Evolutionary conservation across 2,329 filamentous ascomycete species (phyloP).

Genomic region (Leptographium galeiforme): DNA sequence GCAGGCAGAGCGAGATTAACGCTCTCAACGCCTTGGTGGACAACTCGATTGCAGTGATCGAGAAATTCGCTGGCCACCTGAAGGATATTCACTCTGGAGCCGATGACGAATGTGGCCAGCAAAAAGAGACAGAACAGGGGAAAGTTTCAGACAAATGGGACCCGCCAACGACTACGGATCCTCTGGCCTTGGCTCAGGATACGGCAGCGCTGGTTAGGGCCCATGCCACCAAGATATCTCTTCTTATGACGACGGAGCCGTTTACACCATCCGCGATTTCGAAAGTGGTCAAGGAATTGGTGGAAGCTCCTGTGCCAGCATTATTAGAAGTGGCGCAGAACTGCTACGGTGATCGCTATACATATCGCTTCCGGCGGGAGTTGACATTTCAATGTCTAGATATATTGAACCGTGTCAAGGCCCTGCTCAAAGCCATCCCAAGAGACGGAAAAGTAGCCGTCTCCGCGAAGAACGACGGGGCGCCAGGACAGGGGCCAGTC

Average conservation of each 20-base stretch:
- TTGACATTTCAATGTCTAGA: constrained; percentile 44
- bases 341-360: constrained; percentile 49
- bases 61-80: constrained; percentile 23
- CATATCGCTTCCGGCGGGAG: constrained; percentile 33
- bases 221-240: constrained; percentile 75
- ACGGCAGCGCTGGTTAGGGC: constrained; percentile 62
- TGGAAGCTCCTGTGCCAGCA: constrained; percentile 58
- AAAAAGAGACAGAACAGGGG: not conserved
- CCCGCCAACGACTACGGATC: constrained; percentile 25
- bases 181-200: constrained; percentile 57
- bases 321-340: constrained; percentile 58
- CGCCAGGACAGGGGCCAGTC: constrained; percentile 12
- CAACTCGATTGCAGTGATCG: constrained; percentile 24
- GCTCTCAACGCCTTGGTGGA: constrained; percentile 25
- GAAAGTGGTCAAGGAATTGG: constrained; percentile 59
- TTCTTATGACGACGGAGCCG: constrained; percentile 74
- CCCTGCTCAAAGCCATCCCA: constrained; percentile 47
- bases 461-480: constrained; percentile 27
- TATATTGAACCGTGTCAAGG: constrained; percentile 48
- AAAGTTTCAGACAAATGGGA: not conserved
- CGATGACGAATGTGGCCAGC: not conserved
- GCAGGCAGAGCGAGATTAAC: constrained; percentile 14
- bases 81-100: constrained; percentile 21
- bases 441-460: constrained; percentile 40
- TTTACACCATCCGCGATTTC: constrained; percentile 68